Evolutionary conservation across 1,284 basidiomycete genomes (phyloP), one percentile per base, ranked within the genome.

Genomic region (Rhodotorula sp.): DNA sequence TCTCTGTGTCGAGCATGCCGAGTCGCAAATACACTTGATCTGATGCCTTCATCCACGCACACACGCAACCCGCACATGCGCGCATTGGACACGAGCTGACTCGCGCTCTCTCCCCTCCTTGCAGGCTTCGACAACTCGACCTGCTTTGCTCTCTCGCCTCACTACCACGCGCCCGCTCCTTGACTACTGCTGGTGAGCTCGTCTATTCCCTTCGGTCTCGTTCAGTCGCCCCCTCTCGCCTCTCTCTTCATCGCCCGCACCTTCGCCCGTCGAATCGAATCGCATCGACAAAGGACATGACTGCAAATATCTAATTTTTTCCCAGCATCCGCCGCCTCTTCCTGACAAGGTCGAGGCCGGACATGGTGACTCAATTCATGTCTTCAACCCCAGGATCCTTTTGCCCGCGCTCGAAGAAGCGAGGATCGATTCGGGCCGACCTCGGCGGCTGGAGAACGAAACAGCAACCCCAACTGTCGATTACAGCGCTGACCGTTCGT

Each of bases 321-420:
- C 60, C 29, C 61, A 29, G 58, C 39, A 67, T 31, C 21, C 62
- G 62, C 39, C 49, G 58, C 56, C 62, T 54, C 52, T 23, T 54
- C 52, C 52, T 54, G 52, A 54, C 52, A 54, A 54, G 52, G 52
- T 54, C n/a, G 52, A 54, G 52, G 69, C 58, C 60, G 51, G 62
- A 52, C 54, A 43, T 49, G 54, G 46, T 39, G 60, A 64, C 65
- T 3, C 20, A 65, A 65, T n/a, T 43, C 26, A 64, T 61, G 67
- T 63, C 68, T 69, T 69, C 65, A 70, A 67, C 65, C 64, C 65
- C 47, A 66, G 69, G 69, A 70, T 64, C 69, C 65, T 31, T 23
- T 46, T n/a, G 5, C 5, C 18, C 18, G 4, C 39, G 39, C 39
- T 14, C 12, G 39, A 43, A 43, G 39, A 43, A 43, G 39, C 39